A percentile compares a stretch with the other conserved stretches of the same genome.
These are phyloP conservation scores for Malassezia vespertilionis DNA, from an alignment of 1,284 basidiomycete genomes.

Conservation along the genomic window DNA sequence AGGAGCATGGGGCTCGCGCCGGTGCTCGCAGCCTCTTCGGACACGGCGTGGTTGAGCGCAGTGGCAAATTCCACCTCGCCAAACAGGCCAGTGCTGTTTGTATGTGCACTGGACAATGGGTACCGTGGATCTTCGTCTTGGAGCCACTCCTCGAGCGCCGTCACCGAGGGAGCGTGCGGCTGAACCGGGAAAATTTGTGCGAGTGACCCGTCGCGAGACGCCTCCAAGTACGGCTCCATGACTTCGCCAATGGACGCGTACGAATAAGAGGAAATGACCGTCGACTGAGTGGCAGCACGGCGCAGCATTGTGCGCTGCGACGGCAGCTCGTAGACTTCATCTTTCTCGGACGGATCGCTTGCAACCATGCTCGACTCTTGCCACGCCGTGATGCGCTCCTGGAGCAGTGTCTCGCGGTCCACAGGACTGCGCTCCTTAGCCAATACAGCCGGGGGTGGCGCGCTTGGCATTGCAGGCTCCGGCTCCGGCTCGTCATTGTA, in stretches of 20 bases:
- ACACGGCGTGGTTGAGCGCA: background rate
- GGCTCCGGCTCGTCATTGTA: background rate
- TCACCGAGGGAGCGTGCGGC: constrained; percentile 34
- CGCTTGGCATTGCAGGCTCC: background rate
- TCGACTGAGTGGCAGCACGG: constrained; percentile 5
- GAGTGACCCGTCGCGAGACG: constrained; percentile 2
- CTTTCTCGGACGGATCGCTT: background rate
- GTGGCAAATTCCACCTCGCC: constrained; percentile 8
- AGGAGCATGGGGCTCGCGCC: background rate
- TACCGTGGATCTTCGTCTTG: constrained; percentile 12
- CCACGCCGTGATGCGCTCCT: constrained; percentile 11
- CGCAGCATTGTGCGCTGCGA: background rate
- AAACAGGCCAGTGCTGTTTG: background rate
- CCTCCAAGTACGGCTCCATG: background rate
- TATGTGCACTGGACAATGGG: background rate
- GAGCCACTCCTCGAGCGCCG: constrained; percentile 35
- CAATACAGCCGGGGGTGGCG: constrained; percentile 10
- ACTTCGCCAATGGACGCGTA: constrained; percentile 6
- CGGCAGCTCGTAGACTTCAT: constrained; percentile 2
- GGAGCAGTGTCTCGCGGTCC: background rate
- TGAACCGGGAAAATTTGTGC: constrained; percentile 30
- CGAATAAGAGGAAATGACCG: constrained; percentile 7
- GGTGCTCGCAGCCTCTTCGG: background rate
- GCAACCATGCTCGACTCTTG: constrained; percentile 10
- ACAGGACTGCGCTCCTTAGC: background rate